phyloP scores from a whole-genome alignment of 441 rosid species.

The Dalechampia spathulata region DNA sequence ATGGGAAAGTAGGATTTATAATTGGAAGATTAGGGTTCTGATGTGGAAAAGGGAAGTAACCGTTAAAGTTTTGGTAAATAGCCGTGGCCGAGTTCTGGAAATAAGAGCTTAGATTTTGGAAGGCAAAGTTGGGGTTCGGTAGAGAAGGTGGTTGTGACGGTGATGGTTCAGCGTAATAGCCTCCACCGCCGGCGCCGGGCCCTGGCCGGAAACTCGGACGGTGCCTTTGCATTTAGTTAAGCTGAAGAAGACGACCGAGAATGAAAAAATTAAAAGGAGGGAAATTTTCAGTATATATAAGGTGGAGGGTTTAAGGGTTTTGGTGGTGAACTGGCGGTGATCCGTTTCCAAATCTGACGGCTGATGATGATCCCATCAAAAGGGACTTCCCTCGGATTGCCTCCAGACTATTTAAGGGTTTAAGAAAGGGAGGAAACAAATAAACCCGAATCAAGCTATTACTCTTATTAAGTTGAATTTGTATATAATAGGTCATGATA shows the following conservation, averaged over 20 bases:
- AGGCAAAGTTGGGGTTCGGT: conserved; percentile 23
- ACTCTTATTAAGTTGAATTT: too few relatives aligned
- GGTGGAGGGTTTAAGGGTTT: background rate
- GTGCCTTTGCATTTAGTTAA: conserved; percentile 42
- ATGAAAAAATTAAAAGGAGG: background rate
- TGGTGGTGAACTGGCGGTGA: background rate
- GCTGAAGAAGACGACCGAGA: background rate
- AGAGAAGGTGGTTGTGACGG: conserved; percentile 12
- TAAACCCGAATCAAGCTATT: too few relatives aligned
- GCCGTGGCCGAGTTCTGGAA: conserved; percentile 24
- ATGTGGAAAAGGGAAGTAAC: conserved; percentile 6
- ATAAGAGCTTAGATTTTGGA: conserved; percentile 27
- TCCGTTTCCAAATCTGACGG: background rate
- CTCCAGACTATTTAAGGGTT: too few relatives aligned
- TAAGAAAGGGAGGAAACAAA: too few relatives aligned
- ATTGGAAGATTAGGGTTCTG: conserved; percentile 18
- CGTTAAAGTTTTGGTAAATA: conserved; percentile 25
- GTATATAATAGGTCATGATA: too few relatives aligned
- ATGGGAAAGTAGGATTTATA: conserved; percentile 12
- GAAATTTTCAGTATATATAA: background rate
- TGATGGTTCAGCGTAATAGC: conserved; percentile 16
- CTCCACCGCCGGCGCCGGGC: conserved; percentile 16
- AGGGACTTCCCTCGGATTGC: too few relatives aligned
- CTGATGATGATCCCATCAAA: background rate
- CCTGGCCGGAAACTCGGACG: conserved; percentile 26